Percentiles rank a stretch among this genome's conserved stretches.
Conservation (phyloP, 179 eudicot genomes). For the Actinidia chinensis region DNA sequence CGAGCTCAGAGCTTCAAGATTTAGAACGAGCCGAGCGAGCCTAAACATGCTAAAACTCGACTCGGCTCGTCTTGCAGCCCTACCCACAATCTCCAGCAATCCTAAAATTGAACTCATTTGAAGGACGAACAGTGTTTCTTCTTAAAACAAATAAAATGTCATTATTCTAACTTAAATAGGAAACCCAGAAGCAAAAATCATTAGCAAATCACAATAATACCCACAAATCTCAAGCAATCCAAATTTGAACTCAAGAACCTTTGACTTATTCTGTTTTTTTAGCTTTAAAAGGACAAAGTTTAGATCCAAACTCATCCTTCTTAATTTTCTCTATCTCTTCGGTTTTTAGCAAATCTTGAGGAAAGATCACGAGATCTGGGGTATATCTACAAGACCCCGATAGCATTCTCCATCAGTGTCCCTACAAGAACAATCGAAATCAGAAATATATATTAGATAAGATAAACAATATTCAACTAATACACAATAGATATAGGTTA, state of each 20-base stretch:
- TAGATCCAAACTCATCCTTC: slow-evolving; percentile 16
- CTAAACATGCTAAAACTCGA: no score
- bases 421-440: slow-evolving; percentile 17
- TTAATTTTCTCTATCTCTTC: not conserved
- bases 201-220: not conserved
- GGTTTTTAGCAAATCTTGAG: slow-evolving; percentile 20
- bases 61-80: no score
- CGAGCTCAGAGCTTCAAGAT: no score
- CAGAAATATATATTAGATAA: not conserved
- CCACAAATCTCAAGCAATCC: not conserved
- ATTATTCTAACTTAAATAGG: not conserved
- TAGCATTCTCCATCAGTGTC: slow-evolving; percentile 23
- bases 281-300: not conserved
- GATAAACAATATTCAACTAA: not conserved
- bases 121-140: no score
- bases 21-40: no score
- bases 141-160: not conserved
- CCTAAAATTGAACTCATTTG: no score
- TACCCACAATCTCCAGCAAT: no score
- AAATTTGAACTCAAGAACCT: slow-evolving; percentile 1
- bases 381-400: slow-evolving; percentile 35
- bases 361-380: slow-evolving; percentile 30
- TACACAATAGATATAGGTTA: not conserved
- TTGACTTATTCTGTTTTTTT: slow-evolving; percentile 1
- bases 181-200: slow-evolving; percentile 7